Conservation (phyloP, 2,329 filamentous ascomycete genomes). For the Aspergillus candidus region DNA sequence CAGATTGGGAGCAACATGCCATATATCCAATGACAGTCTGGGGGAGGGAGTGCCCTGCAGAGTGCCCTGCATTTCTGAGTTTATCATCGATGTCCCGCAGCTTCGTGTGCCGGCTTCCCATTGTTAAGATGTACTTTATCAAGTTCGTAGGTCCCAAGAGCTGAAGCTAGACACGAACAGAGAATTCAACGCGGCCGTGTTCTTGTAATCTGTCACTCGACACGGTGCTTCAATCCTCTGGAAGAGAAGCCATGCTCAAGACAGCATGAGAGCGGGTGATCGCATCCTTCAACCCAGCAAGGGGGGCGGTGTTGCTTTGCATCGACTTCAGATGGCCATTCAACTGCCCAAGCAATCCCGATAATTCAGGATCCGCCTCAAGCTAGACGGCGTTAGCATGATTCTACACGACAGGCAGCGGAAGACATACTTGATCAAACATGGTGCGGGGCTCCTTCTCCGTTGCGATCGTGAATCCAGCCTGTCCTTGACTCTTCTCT, state of each 20-base stretch:
- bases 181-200: too few relatives aligned
- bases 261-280: slow-evolving; percentile 34
- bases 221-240: slow-evolving; percentile 26
- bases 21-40: too few relatives aligned
- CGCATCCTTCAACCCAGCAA: slow-evolving; percentile 33
- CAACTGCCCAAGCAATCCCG: slow-evolving; percentile 34
- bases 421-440: slow-evolving; percentile 29
- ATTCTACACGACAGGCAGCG: not conserved
- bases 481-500: slow-evolving; percentile 10
- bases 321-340: slow-evolving; percentile 41
- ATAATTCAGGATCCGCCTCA: slow-evolving; percentile 33
- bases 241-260: slow-evolving; percentile 24
- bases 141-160: too few relatives aligned
- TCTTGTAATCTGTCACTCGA: not conserved
- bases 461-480: slow-evolving; percentile 25
- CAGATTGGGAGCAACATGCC: too few relatives aligned
- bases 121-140: too few relatives aligned
- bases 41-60: too few relatives aligned
- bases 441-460: slow-evolving; percentile 19
- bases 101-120: too few relatives aligned
- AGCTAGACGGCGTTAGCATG: slow-evolving; percentile 23
- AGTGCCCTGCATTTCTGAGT: too few relatives aligned
- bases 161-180: too few relatives aligned
- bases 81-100: too few relatives aligned
- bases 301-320: slow-evolving; percentile 36